These are phyloP conservation scores for Rhodotorula paludigena DNA, from an alignment of 768 basidiomycete genomes.

Conservation along the genomic window DNA sequence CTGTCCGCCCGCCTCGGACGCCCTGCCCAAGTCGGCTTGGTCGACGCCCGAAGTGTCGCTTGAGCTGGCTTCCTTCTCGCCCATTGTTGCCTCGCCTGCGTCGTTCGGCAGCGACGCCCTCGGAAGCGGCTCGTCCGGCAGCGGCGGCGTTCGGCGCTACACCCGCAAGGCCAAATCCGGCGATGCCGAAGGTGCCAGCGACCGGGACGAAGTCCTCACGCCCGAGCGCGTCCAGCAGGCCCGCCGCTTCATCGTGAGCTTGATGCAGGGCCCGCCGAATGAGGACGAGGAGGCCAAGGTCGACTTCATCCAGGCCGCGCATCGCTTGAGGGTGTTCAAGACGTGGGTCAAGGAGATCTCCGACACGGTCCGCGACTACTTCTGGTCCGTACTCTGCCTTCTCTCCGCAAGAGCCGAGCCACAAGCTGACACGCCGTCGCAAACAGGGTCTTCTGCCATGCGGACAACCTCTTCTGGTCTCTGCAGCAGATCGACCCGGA, in stretches of 20 bases:
- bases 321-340: constrained; percentile 62
- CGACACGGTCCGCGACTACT: constrained; percentile 76
- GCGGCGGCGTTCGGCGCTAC: constrained; percentile 24
- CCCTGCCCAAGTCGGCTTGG: constrained; percentile 39
- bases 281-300: constrained; percentile 43
- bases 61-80: constrained; percentile 2
- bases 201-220: constrained; percentile 30
- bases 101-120: neutral
- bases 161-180: constrained; percentile 25
- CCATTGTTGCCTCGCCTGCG: constrained; percentile 35
- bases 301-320: constrained; percentile 48
- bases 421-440: constrained; percentile 46
- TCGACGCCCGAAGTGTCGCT: constrained; percentile 35
- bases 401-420: no score
- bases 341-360: constrained; percentile 75
- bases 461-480: constrained; percentile 85
- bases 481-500: constrained; percentile 75
- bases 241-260: constrained; percentile 26
- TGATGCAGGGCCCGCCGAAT: constrained; percentile 40
- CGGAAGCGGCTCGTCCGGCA: neutral
- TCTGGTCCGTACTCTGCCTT: constrained; percentile 44
- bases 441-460: constrained; percentile 90
- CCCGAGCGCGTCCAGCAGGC: constrained; percentile 20
- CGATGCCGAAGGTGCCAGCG: neutral
- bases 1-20: constrained; percentile 61